Conservation (phyloP, 2,329 filamentous ascomycete species). For the Blastomyces gilchristii region DNA sequence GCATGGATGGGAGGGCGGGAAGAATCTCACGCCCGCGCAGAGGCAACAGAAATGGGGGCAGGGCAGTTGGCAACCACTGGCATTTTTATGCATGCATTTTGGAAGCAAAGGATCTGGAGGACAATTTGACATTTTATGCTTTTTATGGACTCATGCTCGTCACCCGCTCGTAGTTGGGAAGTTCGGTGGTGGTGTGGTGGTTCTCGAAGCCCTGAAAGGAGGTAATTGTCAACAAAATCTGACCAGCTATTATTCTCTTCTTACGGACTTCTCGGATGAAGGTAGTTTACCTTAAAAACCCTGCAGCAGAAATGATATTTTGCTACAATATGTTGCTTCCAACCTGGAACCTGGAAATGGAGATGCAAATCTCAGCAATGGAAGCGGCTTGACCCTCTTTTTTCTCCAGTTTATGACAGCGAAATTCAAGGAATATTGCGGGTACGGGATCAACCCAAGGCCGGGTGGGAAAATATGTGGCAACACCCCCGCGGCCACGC, state of each 20-base stretch:
- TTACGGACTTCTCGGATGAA: background rate
- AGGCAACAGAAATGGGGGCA: constrained; percentile 13
- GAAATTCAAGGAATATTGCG: background rate
- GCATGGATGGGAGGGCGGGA: background rate
- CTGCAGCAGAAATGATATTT: background rate
- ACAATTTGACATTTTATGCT: constrained; percentile 4
- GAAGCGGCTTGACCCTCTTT: background rate
- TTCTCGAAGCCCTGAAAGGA: background rate
- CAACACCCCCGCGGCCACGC: background rate
- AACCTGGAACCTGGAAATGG: background rate
- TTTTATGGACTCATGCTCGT: background rate
- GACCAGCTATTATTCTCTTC: background rate
- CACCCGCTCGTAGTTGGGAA: background rate
- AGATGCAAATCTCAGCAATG: background rate
- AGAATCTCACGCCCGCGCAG: constrained; percentile 9
- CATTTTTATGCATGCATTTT: constrained; percentile 18
- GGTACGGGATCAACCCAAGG: background rate
- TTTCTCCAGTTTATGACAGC: background rate
- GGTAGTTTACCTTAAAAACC: background rate
- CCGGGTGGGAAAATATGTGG: background rate
- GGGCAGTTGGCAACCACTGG: constrained; percentile 14
- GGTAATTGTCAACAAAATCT: background rate
- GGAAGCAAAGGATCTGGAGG: constrained; percentile 6
- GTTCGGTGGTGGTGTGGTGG: background rate
- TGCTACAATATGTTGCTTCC: background rate